Conservation (phyloP, 352 stramenopile genomes). For the Thalassiosira sp. region DNA sequence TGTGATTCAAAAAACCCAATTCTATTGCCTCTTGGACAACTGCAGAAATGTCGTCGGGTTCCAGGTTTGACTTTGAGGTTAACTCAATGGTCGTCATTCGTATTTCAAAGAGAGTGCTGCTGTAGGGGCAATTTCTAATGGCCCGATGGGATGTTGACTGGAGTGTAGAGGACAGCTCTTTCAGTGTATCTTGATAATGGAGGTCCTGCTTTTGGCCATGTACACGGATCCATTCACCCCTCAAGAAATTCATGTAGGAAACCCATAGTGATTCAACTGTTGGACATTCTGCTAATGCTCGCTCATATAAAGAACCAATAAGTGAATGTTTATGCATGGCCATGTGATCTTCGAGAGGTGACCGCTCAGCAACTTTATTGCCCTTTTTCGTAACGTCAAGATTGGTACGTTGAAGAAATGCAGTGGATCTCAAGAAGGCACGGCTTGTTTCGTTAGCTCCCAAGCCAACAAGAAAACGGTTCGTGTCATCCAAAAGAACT, state of each 20-base stretch:
- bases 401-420: slow-evolving; percentile 34
- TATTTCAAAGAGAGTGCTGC: slow-evolving; percentile 52
- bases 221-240: slow-evolving; percentile 24
- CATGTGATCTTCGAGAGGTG: slow-evolving; percentile 29
- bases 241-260: slow-evolving; percentile 57
- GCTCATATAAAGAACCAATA: slow-evolving; percentile 62
- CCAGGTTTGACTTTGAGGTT: slow-evolving; percentile 50
- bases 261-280: slow-evolving; percentile 77
- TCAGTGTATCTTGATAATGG: slow-evolving; percentile 12
- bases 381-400: slow-evolving; percentile 17
- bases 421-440: slow-evolving; percentile 56
- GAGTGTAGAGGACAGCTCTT: slow-evolving; percentile 24
- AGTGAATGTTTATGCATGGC: slow-evolving; percentile 30
- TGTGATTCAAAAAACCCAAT: slow-evolving; percentile 59
- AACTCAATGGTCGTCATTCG: slow-evolving; percentile 48
- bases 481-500: slow-evolving; percentile 9
- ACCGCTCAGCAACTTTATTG: background rate
- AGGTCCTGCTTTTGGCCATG: slow-evolving; percentile 15
- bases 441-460: slow-evolving; percentile 51
- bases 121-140: slow-evolving; percentile 79
- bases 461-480: slow-evolving; percentile 65
- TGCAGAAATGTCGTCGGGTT: slow-evolving; percentile 67
- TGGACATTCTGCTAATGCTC: slow-evolving; percentile 75
- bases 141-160: slow-evolving; percentile 60
- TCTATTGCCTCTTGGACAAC: slow-evolving; percentile 58